Evolutionary conservation across 441 rosid genomes (phyloP), one percentile per base, ranked within the genome.

Genomic region (Populus hybrid): DNA sequence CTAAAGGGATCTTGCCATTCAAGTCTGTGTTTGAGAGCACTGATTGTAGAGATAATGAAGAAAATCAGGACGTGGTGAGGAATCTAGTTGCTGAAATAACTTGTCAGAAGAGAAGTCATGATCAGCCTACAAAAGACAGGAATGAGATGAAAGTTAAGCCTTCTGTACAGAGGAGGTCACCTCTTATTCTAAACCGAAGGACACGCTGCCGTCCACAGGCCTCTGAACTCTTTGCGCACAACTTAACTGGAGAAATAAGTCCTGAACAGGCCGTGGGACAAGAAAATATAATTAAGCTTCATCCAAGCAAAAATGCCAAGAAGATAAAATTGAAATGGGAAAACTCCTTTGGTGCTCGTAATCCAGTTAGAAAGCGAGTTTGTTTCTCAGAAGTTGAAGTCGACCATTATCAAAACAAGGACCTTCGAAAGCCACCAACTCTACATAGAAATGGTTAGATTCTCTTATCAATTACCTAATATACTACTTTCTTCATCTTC

Each of bases 281-380:
- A 80, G 84, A 76, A 76, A 77, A 76, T 75, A 67, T 74, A 12
- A 64, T 42, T 70, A 76, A 75, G 57, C 53, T 42, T 81, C 68
- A 63, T 38, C 50, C 69, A 34, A 66, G 74, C 64, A 83, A 77
- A 40, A 76, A 42, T 70, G 24, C 61, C 69, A 69, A 72, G 5
- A 64, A 79, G 36, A 57, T 46, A 69, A 72, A 73, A 76, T 82
- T 79, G 72, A 71, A 72, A 59, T 16, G 67, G 40, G 34, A 75
- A 30, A 59, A 75, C 64, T 34, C 46, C 24, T 7, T 6, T 38
- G n/a, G 35, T 40, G 32, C 50, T 59, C 59, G 26, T 14, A 74
- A 72, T 72, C 74, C 71, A 75, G 30, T 61, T 24, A 83, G 85
- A 83, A 91, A 87, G 84, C 79, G 72, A 38, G 91, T 90, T 64